These are phyloP conservation scores for Panellus pusillus DNA, from an alignment of 768 basidiomycete species.

Conservation along the genomic window DNA sequence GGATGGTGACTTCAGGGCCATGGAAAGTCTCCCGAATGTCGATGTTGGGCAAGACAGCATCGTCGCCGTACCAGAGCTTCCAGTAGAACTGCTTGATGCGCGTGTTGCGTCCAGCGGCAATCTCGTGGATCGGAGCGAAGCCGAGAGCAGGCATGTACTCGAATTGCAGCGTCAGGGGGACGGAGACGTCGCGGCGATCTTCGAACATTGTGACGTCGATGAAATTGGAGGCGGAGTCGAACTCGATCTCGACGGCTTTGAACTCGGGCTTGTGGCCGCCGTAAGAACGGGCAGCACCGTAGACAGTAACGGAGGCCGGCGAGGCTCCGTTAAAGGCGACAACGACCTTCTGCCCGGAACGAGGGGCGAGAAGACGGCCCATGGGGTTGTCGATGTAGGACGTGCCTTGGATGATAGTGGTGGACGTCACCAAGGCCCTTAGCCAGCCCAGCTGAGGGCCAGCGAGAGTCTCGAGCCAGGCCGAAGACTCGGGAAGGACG, in stretches of 20 bases:
- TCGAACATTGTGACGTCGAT: conserved; percentile 82
- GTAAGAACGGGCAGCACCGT: conserved; percentile 78
- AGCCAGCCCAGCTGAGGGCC: conserved; percentile 86
- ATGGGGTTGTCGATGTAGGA: conserved; percentile 89
- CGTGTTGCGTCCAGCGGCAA: conserved; percentile 77
- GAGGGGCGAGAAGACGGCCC: conserved; percentile 82
- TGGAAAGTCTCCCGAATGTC: conserved; percentile 80
- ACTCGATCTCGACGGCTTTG: conserved; percentile 81
- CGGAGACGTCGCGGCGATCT: conserved; percentile 71
- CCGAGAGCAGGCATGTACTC: conserved; percentile 85
- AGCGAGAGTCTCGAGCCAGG: conserved; percentile 85
- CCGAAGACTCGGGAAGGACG: conserved; percentile 54
- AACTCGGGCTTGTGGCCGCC: conserved; percentile 72
- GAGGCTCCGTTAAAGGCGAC: conserved; percentile 47
- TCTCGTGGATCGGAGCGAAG: conserved; percentile 91
- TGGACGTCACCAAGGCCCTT: conserved; percentile 76
- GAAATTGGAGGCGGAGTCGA: conserved; percentile 44
- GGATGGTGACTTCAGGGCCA: conserved; percentile 83
- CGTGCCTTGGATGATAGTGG: conserved; percentile 83
- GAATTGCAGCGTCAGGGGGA: conserved; percentile 84
- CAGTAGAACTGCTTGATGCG: conserved; percentile 98
- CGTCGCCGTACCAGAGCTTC: conserved; percentile 95
- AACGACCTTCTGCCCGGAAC: conserved; percentile 74
- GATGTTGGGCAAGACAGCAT: conserved; percentile 74
- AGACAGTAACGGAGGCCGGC: conserved; percentile 63